A percentile compares a stretch with the other conserved stretches of the same genome.
Conservation (phyloP, 2,329 filamentous ascomycete species). For the Xylariaceae sp. region DNA sequence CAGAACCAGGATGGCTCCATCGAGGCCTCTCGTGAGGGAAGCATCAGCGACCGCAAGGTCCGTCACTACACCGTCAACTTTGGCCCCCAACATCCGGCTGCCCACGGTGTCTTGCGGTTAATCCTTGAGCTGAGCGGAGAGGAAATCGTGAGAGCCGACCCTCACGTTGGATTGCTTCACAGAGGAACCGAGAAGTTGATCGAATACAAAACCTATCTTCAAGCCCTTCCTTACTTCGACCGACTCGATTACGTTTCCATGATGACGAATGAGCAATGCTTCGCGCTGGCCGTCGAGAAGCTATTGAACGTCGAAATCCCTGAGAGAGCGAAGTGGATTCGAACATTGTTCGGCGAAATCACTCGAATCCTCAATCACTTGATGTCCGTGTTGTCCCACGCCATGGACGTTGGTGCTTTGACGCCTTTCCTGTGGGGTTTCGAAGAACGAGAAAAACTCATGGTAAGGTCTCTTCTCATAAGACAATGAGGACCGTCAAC, state of each 20-base stretch:
- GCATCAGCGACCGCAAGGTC: constrained; percentile 70
- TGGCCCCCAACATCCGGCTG: constrained; percentile 95
- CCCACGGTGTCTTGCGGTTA: constrained; percentile 94
- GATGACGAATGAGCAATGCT: constrained; percentile 99
- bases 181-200: constrained; percentile 99
- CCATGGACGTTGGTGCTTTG: constrained; percentile 97
- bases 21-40: constrained; percentile 45
- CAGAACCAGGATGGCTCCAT: constrained; percentile 37
- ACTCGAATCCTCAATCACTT: constrained; percentile 94
- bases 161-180: constrained; percentile 93
- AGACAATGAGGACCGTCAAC: too few relatives aligned
- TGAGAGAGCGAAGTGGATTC: constrained; percentile 92
- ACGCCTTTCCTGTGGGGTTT: constrained; percentile 99
- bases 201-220: constrained; percentile 99
- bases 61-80: constrained; percentile 99
- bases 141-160: constrained; percentile 93
- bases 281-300: constrained; percentile 93
- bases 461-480: too few relatives aligned
- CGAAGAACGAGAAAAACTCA: constrained; percentile 98
- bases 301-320: constrained; percentile 95
- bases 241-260: constrained; percentile 98
- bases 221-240: constrained; percentile 98
- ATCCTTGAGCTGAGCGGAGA: constrained; percentile 98
- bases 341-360: constrained; percentile 92
- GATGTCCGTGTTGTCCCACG: constrained; percentile 95